phyloP scores from a whole-genome alignment of 768 basidiomycete genomes.

The Rhizopogon sp. region DNA sequence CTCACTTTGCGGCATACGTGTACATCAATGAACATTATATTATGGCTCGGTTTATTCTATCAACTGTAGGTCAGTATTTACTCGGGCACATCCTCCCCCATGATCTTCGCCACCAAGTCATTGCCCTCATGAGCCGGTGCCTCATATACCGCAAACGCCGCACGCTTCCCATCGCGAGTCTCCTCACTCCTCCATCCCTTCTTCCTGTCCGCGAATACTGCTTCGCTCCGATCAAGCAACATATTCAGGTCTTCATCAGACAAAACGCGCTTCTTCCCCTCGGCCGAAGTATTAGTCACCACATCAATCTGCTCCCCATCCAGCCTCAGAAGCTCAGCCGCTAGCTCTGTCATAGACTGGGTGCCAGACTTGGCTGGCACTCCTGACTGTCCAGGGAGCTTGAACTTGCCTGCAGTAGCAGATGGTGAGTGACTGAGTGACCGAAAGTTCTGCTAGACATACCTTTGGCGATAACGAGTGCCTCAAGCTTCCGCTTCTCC shows the following conservation, averaged over 20 bases:
- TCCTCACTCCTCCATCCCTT: constrained; percentile 64
- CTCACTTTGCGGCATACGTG: no score
- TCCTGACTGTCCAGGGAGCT: constrained; percentile 56
- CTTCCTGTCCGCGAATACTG: constrained; percentile 66
- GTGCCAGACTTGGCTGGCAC: constrained; percentile 36
- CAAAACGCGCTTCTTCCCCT: constrained; percentile 67
- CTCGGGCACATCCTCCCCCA: constrained; percentile 39
- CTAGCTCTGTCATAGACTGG: constrained; percentile 76
- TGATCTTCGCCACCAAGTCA: constrained; percentile 64
- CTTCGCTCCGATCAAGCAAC: constrained; percentile 74
- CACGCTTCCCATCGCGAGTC: constrained; percentile 29
- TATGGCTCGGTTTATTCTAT: no score
- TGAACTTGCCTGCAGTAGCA: constrained; percentile 67
- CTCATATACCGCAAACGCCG: constrained; percentile 77
- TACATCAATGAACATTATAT: no score
- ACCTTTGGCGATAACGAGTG: constrained; percentile 93
- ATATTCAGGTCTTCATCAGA: constrained; percentile 77
- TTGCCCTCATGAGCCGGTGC: constrained; percentile 58
- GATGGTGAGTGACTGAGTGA: neutral
- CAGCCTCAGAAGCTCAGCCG: constrained; percentile 66
- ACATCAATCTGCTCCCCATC: constrained; percentile 91
- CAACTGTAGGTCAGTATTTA: neutral
- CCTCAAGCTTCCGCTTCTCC: constrained; percentile 88
- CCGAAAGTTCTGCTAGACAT: neutral
- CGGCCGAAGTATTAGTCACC: constrained; percentile 60